These are phyloP conservation scores for Pseudopithomyces chartarum DNA, from an alignment of 2,329 filamentous ascomycete genomes.

Conservation along the genomic window DNA sequence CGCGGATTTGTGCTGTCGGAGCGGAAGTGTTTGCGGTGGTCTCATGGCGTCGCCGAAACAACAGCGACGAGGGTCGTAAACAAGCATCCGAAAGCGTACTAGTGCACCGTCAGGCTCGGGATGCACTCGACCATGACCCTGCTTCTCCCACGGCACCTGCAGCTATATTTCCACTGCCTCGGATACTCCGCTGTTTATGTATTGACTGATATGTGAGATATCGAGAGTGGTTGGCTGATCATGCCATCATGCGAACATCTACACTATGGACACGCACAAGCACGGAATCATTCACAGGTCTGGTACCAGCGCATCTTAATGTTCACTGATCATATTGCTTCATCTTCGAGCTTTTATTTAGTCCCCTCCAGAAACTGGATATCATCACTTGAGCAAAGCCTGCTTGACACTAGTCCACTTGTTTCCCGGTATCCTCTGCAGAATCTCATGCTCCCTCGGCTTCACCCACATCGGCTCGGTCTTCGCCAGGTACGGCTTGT, in stretches of 20 bases:
- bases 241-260: too few relatives aligned
- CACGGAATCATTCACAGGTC: too few relatives aligned
- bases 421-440: conserved; percentile 16
- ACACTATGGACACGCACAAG: too few relatives aligned
- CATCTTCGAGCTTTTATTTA: too few relatives aligned
- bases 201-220: too few relatives aligned
- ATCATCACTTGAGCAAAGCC: conserved; percentile 3
- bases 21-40: not conserved
- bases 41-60: not conserved
- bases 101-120: not conserved
- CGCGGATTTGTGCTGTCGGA: not conserved
- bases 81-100: conserved; percentile 6
- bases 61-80: conserved; percentile 8
- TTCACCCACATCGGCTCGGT: conserved; percentile 27
- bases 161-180: not conserved
- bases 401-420: conserved; percentile 19
- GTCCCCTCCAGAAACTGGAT: not conserved
- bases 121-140: not conserved
- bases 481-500: conserved; percentile 19
- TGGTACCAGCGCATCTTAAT: too few relatives aligned
- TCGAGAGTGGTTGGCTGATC: too few relatives aligned
- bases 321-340: too few relatives aligned
- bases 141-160: not conserved
- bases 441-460: conserved; percentile 21
- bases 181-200: not conserved